Base-by-base conservation (phyloP, 1,284 basidiomycete genomes). In the Cutaneotrichosporon sp. region DNA sequence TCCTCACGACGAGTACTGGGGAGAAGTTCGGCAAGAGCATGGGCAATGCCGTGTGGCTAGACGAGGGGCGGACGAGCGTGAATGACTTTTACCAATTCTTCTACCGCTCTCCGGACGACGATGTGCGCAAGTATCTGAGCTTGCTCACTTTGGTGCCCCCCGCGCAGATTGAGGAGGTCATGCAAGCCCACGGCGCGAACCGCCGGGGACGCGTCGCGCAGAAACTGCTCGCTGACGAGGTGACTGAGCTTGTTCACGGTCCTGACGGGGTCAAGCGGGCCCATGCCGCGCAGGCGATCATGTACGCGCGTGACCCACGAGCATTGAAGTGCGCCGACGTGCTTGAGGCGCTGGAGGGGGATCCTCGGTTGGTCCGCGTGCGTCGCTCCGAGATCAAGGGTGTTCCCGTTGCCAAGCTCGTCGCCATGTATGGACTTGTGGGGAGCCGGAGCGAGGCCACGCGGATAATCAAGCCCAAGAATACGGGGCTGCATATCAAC, bases 21-120 rank as follows among this genome's bases (percentile, higher is more conserved):
- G 88, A 90, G 64, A 99, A 98, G 77, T 96, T 98, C 71, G 96
- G 96, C 12, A 99, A 99, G 79, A 90, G 87, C 59, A 88, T 90
- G 0, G 94, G 94, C 1, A 98, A 97, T 67, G 94, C 96, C 0
- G 77, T 99, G 0, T 97, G 94, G 88, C 76, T 97, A 32, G 84
- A 94, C 64, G 75, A 80, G 24, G 63, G 72, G 3, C 72, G 88
- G 63, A 96, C 91, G 2, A 87, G 85, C 60, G 81, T 87, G 10
- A 87, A 88, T 61, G 90, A 94, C 60, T 90, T 97, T 64, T 96
- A 94, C 65, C 70, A 98, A 90, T 97, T 93, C 76, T 97, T 97
- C 76, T 69, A 92, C 37, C 83, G 86, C 52, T 83, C 86, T 4
- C 74, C 83, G 0, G 94, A 99, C 66, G 81, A 80, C 16, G 90